phyloP scores from a whole-genome alignment of 345 rosid genomes.

The Excoecaria cochinchinensis region DNA sequence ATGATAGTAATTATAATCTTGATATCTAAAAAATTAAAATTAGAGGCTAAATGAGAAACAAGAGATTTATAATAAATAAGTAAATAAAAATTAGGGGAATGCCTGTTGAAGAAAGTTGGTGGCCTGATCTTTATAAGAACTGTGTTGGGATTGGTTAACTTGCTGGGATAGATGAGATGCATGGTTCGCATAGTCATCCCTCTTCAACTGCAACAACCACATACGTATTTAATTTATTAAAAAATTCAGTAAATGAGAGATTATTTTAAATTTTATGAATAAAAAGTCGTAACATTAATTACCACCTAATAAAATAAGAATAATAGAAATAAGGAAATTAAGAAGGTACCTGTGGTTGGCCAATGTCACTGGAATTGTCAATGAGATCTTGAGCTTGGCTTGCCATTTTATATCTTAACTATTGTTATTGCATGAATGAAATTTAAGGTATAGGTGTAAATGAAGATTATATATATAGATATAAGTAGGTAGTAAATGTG shows the following conservation, averaged over 20 bases:
- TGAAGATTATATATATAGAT: too few relatives aligned
- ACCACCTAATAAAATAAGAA: too few relatives aligned
- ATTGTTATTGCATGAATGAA: too few relatives aligned
- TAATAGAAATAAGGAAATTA: background rate
- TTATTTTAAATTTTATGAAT: too few relatives aligned
- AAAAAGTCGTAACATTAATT: too few relatives aligned
- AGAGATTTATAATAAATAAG: too few relatives aligned
- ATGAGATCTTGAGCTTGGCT: background rate
- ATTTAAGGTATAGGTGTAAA: too few relatives aligned
- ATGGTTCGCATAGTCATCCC: conserved; percentile 12
- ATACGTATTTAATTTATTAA: too few relatives aligned
- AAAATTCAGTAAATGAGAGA: too few relatives aligned
- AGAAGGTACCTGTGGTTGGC: conserved; percentile 19
- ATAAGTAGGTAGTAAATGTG: too few relatives aligned
- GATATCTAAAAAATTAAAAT: too few relatives aligned
- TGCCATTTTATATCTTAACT: conserved; percentile 10
- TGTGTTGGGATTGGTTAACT: background rate
- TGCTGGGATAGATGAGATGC: background rate
- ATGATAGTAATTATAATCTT: too few relatives aligned
- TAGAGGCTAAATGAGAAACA: background rate
- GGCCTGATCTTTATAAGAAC: conserved; percentile 12
- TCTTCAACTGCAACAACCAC: background rate
- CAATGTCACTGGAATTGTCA: background rate
- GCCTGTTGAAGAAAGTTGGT: conserved; percentile 29
- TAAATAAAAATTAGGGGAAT: background rate